phyloP scores from a whole-genome alignment of 208 protist species.

The Acanthamoeba triangularis region DNA sequence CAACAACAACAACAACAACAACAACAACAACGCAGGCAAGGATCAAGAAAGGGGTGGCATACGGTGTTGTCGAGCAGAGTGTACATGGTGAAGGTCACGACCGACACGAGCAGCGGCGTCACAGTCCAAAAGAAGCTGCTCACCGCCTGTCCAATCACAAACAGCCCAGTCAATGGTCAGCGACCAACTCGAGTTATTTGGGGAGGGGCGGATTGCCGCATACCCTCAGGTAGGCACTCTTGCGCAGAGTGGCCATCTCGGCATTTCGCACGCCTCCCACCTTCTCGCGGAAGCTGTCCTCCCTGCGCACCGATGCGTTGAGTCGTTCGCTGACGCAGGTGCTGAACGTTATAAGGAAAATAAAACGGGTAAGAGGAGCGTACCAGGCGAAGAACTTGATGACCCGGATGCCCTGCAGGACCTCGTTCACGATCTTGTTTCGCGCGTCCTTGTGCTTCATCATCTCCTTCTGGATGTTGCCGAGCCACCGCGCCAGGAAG shows the following conservation, averaged over 20 bases:
- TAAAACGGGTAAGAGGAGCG: neutral
- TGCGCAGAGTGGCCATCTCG: constrained; percentile 51
- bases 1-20: neutral
- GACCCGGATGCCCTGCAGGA: constrained; percentile 94
- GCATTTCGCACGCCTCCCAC: neutral
- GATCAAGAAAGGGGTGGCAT: neutral
- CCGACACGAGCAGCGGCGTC: constrained; percentile 81
- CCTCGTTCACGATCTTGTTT: constrained; percentile 91
- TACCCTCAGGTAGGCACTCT: constrained; percentile 26
- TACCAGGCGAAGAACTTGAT: constrained; percentile 96
- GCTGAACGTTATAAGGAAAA: no score
- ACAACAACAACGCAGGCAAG: neutral
- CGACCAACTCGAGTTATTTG: neutral
- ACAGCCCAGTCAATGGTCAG: neutral
- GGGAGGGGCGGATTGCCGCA: neutral
- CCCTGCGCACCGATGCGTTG: neutral
- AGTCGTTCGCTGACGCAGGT: neutral
- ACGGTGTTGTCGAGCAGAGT: constrained; percentile 58
- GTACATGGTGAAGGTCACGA: constrained; percentile 83
- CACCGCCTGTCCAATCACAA: constrained; percentile 22
- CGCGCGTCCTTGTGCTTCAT: constrained; percentile 80
- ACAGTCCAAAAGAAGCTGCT: constrained; percentile 70
- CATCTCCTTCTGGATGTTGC: constrained; percentile 70
- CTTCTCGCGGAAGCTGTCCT: constrained; percentile 81
- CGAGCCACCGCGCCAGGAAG: constrained; percentile 8